Percentiles rank a stretch among this genome's conserved stretches.
These are phyloP conservation scores for Fragaria iinumae DNA, from an alignment of 306 rosid genomes.

Conservation along the genomic window DNA sequence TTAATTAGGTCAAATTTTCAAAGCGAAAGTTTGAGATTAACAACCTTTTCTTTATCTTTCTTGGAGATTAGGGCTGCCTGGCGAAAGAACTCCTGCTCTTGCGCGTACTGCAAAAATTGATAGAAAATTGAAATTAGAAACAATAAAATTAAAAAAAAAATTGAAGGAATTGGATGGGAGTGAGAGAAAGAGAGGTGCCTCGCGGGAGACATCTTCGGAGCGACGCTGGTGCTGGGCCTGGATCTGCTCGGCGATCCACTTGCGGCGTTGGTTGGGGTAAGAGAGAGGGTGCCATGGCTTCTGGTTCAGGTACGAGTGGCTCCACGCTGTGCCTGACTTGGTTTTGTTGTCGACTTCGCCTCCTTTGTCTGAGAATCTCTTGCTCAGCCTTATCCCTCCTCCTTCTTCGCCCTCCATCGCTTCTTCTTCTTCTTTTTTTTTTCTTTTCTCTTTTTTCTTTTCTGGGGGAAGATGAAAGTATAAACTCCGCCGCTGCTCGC, in stretches of 20 bases:
- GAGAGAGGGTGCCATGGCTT: conserved; percentile 99
- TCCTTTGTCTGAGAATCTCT: conserved; percentile 58
- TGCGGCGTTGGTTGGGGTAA: conserved; percentile 95
- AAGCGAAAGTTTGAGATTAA: no score
- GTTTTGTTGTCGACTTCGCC: conserved; percentile 82
- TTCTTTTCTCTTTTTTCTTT: no score
- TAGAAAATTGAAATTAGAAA: background rate
- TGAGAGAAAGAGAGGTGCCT: conserved; percentile 30
- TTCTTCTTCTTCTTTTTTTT: background rate
- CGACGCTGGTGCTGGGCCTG: conserved; percentile 65
- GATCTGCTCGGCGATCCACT: conserved; percentile 97
- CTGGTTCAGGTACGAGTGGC: conserved; percentile 88
- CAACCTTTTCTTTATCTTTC: conserved; percentile 89
- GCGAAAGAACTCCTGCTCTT: conserved; percentile 94
- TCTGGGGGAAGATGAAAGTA: background rate
- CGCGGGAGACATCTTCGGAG: conserved; percentile 82
- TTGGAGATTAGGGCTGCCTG: conserved; percentile 74
- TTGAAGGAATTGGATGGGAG: background rate
- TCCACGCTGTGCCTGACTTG: conserved; percentile 94
- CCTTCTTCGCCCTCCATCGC: conserved; percentile 88
- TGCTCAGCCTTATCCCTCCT: conserved; percentile 69
- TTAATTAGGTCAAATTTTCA: background rate
- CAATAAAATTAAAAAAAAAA: background rate
- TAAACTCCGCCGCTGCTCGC: background rate
- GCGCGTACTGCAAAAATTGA: conserved; percentile 57